Evolutionary conservation across 2,329 filamentous ascomycete genomes (phyloP), one percentile per base, ranked within the genome.

Genomic region (Calonectria pseudoturangicola): DNA sequence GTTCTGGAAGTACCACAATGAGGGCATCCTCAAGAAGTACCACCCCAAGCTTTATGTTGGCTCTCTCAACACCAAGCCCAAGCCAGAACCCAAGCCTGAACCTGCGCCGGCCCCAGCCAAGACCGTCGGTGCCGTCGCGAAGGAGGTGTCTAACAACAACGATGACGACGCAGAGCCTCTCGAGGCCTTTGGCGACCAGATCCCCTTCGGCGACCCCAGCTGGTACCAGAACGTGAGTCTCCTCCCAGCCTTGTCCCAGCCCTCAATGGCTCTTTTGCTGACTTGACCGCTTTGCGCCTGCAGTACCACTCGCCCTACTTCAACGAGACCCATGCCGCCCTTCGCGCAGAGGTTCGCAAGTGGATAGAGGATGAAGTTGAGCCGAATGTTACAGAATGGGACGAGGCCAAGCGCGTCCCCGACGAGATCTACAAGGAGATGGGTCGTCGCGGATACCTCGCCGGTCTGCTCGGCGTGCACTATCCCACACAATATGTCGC

Each of bases 261-360:
- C 15, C 7, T 28, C 18, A 3, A 4, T 16, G 10, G 10, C 28
- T 7, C 16, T 27, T 64, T 48, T 71, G 60, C 70, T 79, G 48
- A 80, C 62, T 8, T n/a, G 5, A 7, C 4, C 25, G 21, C 21
- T n/a, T 25, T 16, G 21, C 10, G 36, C n/a, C 7, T 27, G n/a
- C 76, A 97, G 94, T 98, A 98, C 86, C 94, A 98, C 87, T 98
- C 96, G 2, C 95, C 96, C 33, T 98, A 98, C 90, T 98, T 93
- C 90, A 98, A 98, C 86, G 93, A 98, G 85, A 92, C 95, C 6
- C 97, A 99, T 85, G 96, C 92, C 70, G 95, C 95, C 65, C 93
- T 99, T 63, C 95, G 97, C 73, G 93, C 92, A 76, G 97, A 99
- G 88, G 89, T 98, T 73, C 94, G 97, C 81, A 90, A 95, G 87